A percentile compares a stretch with the other conserved stretches of the same genome.
Evolutionary conservation across 2,329 filamentous ascomycete genomes (phyloP).

Genomic region (Celoporthe dispersa): DNA sequence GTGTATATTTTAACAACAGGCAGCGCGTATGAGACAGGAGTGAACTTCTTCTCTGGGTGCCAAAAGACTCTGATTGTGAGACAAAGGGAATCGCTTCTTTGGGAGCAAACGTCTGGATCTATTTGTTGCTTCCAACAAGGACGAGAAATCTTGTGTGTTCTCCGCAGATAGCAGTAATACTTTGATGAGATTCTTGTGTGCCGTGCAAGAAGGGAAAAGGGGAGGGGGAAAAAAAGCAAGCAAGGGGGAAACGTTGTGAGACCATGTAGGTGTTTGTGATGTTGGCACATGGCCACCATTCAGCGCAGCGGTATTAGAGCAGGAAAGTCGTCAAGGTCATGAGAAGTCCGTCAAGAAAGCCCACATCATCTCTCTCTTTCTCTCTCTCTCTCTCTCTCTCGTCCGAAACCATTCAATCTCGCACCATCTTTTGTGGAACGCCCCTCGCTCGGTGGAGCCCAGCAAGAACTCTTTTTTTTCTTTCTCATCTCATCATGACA

Average conservation of each 20-base stretch:
- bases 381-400: background rate
- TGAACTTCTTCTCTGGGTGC: constrained; percentile 28
- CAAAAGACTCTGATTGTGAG: constrained; percentile 19
- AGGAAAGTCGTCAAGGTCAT: constrained; percentile 25
- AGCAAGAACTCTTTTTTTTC: background rate
- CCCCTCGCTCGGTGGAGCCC: constrained; percentile 17
- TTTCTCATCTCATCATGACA: constrained; percentile 20
- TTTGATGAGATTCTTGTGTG: background rate
- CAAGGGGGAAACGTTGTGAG: background rate
- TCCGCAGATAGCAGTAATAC: background rate
- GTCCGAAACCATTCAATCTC: constrained; percentile 10
- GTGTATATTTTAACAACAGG: constrained; percentile 8
- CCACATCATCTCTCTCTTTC: constrained; percentile 1
- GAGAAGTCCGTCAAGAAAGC: constrained; percentile 24
- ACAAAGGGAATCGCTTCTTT: background rate
- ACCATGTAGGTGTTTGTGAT: background rate
- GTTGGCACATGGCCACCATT: constrained; percentile 19
- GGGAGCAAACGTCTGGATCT: constrained; percentile 29
- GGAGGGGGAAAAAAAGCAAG: background rate
- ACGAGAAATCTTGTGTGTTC: constrained; percentile 16
- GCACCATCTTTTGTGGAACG: constrained; percentile 11
- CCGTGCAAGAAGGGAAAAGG: background rate
- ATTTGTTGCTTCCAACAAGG: constrained; percentile 27
- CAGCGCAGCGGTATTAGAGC: constrained; percentile 15
- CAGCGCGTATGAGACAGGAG: constrained; percentile 11